Conservation (phyloP, 2,329 filamentous ascomycete genomes). For the Pseudogymnoascus sp. region DNA sequence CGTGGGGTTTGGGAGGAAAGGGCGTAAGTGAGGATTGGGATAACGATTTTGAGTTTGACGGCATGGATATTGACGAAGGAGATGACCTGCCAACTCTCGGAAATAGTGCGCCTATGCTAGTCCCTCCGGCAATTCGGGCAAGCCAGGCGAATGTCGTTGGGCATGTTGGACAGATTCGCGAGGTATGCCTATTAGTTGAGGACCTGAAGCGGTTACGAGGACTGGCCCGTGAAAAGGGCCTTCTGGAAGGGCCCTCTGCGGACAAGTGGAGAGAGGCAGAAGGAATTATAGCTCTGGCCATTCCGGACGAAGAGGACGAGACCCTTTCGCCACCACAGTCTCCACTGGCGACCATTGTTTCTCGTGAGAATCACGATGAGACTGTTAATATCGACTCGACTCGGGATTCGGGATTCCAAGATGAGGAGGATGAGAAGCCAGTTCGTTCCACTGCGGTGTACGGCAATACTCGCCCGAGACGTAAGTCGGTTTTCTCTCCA, state of each 20-base stretch:
- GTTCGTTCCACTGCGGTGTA: constrained; percentile 42
- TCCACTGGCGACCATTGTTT: constrained; percentile 16
- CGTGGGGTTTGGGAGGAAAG: constrained; percentile 74
- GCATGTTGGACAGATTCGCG: constrained; percentile 75
- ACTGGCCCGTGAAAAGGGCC: constrained; percentile 59
- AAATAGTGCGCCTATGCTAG: constrained; percentile 49
- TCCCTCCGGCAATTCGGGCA: constrained; percentile 72
- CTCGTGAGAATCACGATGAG: constrained; percentile 25
- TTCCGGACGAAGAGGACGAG: constrained; percentile 54
- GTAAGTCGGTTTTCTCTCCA: constrained; percentile 56
- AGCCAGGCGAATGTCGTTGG: constrained; percentile 75
- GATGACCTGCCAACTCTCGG: constrained; percentile 34
- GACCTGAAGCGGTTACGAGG: constrained; percentile 71
- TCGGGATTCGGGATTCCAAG: constrained; percentile 35
- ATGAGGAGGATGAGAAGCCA: constrained; percentile 37
- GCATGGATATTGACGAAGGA: constrained; percentile 31
- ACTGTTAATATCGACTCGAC: constrained; percentile 37
- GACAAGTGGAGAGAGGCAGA: constrained; percentile 73
- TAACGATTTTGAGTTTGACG: constrained; percentile 71
- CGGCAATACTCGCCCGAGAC: constrained; percentile 39
- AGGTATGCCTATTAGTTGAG: constrained; percentile 74
- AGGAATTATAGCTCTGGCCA: constrained; percentile 78
- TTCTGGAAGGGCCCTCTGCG: constrained; percentile 52
- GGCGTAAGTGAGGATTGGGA: constrained; percentile 82
- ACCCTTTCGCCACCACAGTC: constrained; percentile 24